These are phyloP conservation scores for Mycena epipterygia DNA, from an alignment of 768 basidiomycete genomes.

Conservation along the genomic window DNA sequence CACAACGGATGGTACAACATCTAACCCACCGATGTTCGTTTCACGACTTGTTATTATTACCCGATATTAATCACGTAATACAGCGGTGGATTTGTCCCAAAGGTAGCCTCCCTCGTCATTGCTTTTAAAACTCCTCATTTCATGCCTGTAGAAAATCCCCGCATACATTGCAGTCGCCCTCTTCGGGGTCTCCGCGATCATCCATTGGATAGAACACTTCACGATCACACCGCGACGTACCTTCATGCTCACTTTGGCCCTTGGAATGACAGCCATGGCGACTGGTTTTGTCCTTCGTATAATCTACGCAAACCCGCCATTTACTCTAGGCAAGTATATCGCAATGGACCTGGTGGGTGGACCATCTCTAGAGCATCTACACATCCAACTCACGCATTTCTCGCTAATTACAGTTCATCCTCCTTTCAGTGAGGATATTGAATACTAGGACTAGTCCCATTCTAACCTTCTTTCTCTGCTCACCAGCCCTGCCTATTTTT, in stretches of 20 bases:
- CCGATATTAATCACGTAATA: neutral
- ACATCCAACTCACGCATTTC: neutral
- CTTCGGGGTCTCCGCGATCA: slow-evolving; percentile 19
- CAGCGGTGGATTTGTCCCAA: slow-evolving; percentile 27
- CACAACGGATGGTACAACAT: neutral
- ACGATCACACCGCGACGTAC: slow-evolving; percentile 5
- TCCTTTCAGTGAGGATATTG: slow-evolving; percentile 20
- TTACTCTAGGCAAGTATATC: slow-evolving; percentile 15
- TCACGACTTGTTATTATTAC: neutral
- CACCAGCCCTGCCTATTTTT: slow-evolving; percentile 70
- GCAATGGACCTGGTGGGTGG: slow-evolving; percentile 21
- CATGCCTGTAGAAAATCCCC: slow-evolving; percentile 19
- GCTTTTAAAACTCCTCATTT: neutral
- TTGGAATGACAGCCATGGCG: slow-evolving; percentile 36
- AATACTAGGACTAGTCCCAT: neutral
- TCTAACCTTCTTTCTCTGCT: neutral
- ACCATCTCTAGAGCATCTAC: neutral
- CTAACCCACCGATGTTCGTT: neutral
- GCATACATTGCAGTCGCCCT: slow-evolving; percentile 21
- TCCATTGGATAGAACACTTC: slow-evolving; percentile 30
- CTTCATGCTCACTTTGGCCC: slow-evolving; percentile 29
- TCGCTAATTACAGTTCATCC: slow-evolving; percentile 10
- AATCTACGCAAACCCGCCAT: slow-evolving; percentile 13
- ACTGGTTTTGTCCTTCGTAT: slow-evolving; percentile 20
- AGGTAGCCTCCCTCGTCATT: neutral